Evolutionary conservation across 164 flowering plant genomes (phyloP), one percentile per base, ranked within the genome.

Genomic region (Malania oleifera): DNA sequence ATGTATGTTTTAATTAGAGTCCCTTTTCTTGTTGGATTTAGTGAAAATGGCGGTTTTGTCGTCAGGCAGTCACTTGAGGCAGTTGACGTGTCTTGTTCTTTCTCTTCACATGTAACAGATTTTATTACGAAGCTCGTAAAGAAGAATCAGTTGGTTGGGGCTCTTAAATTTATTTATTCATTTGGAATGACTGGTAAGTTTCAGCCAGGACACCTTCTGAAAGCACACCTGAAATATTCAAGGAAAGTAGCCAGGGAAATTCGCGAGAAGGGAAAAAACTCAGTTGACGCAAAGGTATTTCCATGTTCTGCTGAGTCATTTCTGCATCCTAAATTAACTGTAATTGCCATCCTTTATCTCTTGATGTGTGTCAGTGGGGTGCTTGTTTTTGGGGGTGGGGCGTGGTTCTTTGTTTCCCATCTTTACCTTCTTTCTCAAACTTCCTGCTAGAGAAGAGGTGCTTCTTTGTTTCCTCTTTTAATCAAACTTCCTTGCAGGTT

Each of bases 51-150:
- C n/a, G n/a, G 9, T 31, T 31, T 31, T 31, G 37, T 31, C 9
- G 37, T 31, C 37, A 4, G 37, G 37, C 9, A 9, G 37, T 31
- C 9, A n/a, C 29, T 52, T 31, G 27, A 10, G n/a, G 5, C 15
- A n/a, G 14, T 39, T 59, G 18, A 48, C 20, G 28, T 18, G 35
- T 7, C 24, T n/a, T 35, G 11, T 37, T 15, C 39, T 31, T 18
- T 35, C 4, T 41, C 1, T 39, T 59, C 20, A 15, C 39, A 7
- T 39, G 51, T 51, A 20, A 35, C 62, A 68, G 71, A 45, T 25
- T 51, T 62, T 26, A 61, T 68, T 10, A 29, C 15, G 11, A 23
- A 47, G 25, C 63, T 68, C 14, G 29, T 68, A 6, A 14, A 26
- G 45, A 22, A 13, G 44, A 52, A 52, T 19, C 13, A 52, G 59